phyloP scores from a whole-genome alignment of 2,329 filamentous ascomycete species.

The Fusarium sp. region DNA sequence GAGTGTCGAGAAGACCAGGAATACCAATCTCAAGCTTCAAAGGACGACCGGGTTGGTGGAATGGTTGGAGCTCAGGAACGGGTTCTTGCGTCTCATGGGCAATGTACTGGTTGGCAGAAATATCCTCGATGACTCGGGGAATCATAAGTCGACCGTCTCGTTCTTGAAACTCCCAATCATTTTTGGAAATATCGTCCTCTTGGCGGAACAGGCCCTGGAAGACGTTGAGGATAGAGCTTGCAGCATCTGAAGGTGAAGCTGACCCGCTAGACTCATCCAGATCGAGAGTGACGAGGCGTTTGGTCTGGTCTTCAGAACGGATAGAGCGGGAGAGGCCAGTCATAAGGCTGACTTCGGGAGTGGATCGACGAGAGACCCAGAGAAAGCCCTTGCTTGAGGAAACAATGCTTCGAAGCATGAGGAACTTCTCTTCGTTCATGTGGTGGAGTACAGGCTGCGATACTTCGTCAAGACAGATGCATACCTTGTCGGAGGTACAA shows the following conservation, averaged over 20 bases:
- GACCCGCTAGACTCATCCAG: neutral
- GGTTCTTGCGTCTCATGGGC: slow-evolving; percentile 2
- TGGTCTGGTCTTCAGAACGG: slow-evolving; percentile 5
- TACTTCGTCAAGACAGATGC: neutral
- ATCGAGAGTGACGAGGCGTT: neutral
- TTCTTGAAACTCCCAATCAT: slow-evolving; percentile 1
- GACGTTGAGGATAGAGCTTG: neutral
- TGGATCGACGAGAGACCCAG: neutral
- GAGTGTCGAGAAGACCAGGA: neutral
- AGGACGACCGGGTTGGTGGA: neutral
- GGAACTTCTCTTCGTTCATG: neutral
- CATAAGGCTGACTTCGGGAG: neutral
- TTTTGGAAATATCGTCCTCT: neutral
- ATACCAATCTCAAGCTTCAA: slow-evolving; percentile 4
- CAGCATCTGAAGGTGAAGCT: neutral
- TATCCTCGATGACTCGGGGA: neutral
- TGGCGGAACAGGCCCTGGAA: neutral
- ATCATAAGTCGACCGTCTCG: slow-evolving; percentile 2
- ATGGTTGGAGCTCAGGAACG: neutral
- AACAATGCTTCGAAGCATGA: neutral
- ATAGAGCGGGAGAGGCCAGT: neutral
- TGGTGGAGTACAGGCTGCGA: neutral
- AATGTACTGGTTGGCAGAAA: slow-evolving; percentile 4
- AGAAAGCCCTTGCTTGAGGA: neutral
- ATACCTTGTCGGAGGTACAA: neutral